phyloP scores from a whole-genome alignment of 1,284 basidiomycete genomes.

The Hemileia vastatrix region DNA sequence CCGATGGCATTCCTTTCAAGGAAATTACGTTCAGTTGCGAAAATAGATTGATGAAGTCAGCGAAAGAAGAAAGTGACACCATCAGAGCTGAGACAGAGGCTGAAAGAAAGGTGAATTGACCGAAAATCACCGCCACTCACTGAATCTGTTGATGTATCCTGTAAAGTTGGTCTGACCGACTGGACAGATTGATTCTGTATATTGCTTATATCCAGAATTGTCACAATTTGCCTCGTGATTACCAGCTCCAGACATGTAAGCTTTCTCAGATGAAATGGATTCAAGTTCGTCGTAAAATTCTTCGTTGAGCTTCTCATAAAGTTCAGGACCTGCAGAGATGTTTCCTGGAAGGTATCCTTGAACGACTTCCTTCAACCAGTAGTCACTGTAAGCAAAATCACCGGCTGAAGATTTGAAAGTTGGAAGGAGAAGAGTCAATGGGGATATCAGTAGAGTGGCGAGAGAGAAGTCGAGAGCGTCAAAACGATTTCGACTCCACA shows the following conservation, averaged over 20 bases:
- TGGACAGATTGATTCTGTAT: too few species aligned
- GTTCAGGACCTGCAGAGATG: conserved; percentile 6
- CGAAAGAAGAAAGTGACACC: not conserved
- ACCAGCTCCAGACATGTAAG: conserved; percentile 27
- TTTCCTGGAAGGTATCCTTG: conserved; percentile 20
- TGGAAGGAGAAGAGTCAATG: not conserved
- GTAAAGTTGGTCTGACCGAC: too few species aligned
- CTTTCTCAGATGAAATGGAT: conserved; percentile 27
- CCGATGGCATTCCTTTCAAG: conserved; percentile 26
- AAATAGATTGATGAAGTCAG: not conserved
- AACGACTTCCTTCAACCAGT: conserved; percentile 29
- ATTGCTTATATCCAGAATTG: conserved; percentile 22
- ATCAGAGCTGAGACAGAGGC: too few species aligned
- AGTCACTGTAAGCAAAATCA: conserved; percentile 35
- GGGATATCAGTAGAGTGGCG: not conserved
- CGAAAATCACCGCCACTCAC: too few species aligned
- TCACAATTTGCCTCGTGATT: conserved; percentile 29
- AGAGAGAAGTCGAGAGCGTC: not conserved
- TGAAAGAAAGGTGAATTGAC: too few species aligned
- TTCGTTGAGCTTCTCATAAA: conserved; percentile 27
- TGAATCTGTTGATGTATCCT: too few species aligned
- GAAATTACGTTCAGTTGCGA: not conserved
- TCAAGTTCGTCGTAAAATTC: conserved; percentile 32
- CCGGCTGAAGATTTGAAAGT: conserved; percentile 17
- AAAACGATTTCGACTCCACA: not conserved